Base-by-base conservation (phyloP, 2,329 filamentous ascomycete genomes). In the Microdochium trichocladiopsis region DNA sequence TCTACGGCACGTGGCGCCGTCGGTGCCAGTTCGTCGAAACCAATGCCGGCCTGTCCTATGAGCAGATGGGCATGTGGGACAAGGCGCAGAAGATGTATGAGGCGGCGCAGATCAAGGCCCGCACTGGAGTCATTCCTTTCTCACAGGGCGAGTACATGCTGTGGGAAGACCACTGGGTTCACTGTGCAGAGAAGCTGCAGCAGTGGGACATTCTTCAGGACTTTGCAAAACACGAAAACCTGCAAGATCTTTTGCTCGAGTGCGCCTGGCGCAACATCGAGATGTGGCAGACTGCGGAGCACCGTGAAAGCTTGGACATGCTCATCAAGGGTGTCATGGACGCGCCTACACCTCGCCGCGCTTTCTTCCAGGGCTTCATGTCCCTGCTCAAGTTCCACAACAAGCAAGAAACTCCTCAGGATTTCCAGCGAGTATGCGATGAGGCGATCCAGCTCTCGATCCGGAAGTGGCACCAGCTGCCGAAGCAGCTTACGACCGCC, bases 321-420 rank as follows among this genome's bases (percentile, higher is more conserved):
- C 86, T 96, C 52, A 95, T 99, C 69, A 97, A 97, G 73, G 93
- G 92, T 49, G 88, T 99, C 18, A 96, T 95, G 75, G 94, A 99
- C 69, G 93, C 95, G 1, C 94, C 95, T 2, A 99, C 95, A 1
- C 92, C 94, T 22, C 80, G 94, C 54, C 82, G 94, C 51, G 87
- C 90, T 41, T 99, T 99, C 78, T 99, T 99, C 84, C 92, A 96
- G 68, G 90, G 93, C 0, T 99, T 99, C 72, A 96, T 96, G 88
- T 88, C 91, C 2, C 77, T 99, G 33, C 83, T 99, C 57, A 96
- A 96, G 69, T 84, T 95, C 57, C 93, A 97, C 69, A 87, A 90
- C 61, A 93, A 95, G 71, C 85, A 88, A 57, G 93, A 97, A 66
- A 79, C 79, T 4, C 76, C 80, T 16, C 79, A 79, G 41, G 93